Conservation (phyloP, 768 basidiomycete species). For the Leccinum rimulosum region DNA sequence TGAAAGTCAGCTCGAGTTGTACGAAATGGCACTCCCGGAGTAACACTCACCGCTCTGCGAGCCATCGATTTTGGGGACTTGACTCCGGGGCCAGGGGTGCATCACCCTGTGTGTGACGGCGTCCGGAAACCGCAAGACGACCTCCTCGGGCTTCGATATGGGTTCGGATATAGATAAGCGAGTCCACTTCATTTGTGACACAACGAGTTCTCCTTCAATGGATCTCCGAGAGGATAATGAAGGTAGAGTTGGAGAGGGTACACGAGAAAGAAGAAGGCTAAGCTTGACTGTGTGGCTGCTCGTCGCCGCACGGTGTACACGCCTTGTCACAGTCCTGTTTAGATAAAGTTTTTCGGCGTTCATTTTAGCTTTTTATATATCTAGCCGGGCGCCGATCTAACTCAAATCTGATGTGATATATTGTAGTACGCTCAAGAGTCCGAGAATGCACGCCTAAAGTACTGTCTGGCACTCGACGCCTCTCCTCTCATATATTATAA, state of each 20-base stretch:
- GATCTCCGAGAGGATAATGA: not conserved
- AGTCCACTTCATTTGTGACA: not conserved
- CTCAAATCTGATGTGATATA: not conserved
- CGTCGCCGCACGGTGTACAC: constrained; percentile 1
- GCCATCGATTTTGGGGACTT: constrained; percentile 47
- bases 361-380: constrained; percentile 14
- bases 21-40: not conserved
- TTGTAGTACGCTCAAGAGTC: not conserved
- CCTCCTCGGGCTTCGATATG: not conserved
- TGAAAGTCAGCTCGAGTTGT: not conserved
- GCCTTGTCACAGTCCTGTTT: not conserved
- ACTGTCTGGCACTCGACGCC: not conserved
- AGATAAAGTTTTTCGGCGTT: not conserved
- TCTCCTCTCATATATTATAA: constrained; percentile 22
- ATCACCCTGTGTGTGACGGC: not conserved
- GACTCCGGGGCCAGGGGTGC: constrained; percentile 20
- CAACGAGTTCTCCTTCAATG: not conserved
- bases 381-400: not conserved
- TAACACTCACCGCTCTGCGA: constrained; percentile 44
- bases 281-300: not conserved
- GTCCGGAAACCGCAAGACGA: not conserved
- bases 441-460: not conserved
- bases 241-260: not conserved
- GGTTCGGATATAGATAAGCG: not conserved
- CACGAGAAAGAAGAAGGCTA: not conserved